These are phyloP conservation scores for Iris pallida DNA, from an alignment of 116 monocot species.

Conservation along the genomic window DNA sequence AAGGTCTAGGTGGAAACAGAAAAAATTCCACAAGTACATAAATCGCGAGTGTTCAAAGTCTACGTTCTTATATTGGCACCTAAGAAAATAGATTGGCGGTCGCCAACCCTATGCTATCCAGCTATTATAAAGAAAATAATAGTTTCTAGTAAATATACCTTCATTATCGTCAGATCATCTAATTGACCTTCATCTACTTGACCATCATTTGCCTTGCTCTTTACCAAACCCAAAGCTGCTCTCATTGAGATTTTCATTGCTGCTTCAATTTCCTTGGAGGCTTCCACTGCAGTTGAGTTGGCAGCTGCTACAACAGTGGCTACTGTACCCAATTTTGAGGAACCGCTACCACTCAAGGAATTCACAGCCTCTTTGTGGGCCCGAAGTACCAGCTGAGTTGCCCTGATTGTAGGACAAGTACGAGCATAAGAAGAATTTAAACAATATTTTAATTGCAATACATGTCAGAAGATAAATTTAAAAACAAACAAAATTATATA, in stretches of 20 bases:
- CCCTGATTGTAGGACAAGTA: slow-evolving; percentile 45
- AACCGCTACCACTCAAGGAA: slow-evolving; percentile 73
- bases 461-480: not conserved
- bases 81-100: not conserved
- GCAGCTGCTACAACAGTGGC: slow-evolving; percentile 93
- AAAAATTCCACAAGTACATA: too few species aligned
- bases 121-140: not conserved
- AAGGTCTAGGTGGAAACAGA: too few species aligned
- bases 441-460: slow-evolving; percentile 1
- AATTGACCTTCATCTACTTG: slow-evolving; percentile 59
- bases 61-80: not conserved
- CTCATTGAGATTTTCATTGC: slow-evolving; percentile 88
- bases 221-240: slow-evolving; percentile 56
- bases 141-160: slow-evolving; percentile 39
- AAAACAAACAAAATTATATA: not conserved
- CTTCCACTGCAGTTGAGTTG: slow-evolving; percentile 80
- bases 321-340: slow-evolving; percentile 77
- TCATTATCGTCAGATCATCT: slow-evolving; percentile 93
- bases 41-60: not conserved
- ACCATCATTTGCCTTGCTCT: slow-evolving; percentile 54
- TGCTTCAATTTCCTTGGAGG: slow-evolving; percentile 88
- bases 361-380: slow-evolving; percentile 99
- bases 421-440: slow-evolving; percentile 10
- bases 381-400: slow-evolving; percentile 83
- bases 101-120: not conserved